phyloP scores from a whole-genome alignment of 495 filamentous ascomycete species.

The Hypomontagnella submonticulosa region DNA sequence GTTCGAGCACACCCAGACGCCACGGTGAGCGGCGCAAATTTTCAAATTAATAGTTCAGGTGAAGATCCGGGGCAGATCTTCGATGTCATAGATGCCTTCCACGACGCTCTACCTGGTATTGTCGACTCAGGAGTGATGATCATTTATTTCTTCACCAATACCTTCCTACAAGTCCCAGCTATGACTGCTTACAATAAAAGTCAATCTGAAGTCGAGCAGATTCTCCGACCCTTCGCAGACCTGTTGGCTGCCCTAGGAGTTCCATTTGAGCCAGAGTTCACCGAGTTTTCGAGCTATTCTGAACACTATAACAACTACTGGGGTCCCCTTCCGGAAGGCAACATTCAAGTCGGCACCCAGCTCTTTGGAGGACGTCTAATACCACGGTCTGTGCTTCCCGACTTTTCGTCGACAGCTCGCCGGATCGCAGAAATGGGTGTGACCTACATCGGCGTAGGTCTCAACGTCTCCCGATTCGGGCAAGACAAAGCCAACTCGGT shows the following conservation, averaged over 20 bases:
- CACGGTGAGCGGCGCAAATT: constrained; percentile 40
- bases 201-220: constrained; percentile 42
- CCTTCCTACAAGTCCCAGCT: constrained; percentile 56
- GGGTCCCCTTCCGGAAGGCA: constrained; percentile 43
- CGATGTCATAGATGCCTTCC: constrained; percentile 53
- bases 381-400: constrained; percentile 58
- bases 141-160: constrained; percentile 59
- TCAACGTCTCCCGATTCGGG: constrained; percentile 52
- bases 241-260: constrained; percentile 41
- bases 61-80: constrained; percentile 52
- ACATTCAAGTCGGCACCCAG: constrained; percentile 56
- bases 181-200: constrained; percentile 51
- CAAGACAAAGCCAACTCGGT: constrained; percentile 63
- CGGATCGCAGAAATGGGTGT: constrained; percentile 60
- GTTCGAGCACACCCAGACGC: constrained; percentile 52
- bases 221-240: constrained; percentile 44
- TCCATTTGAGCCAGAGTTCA: constrained; percentile 37
- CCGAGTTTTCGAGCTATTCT: constrained; percentile 56
- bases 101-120: constrained; percentile 54
- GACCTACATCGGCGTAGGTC: constrained; percentile 52
- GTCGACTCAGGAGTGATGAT: constrained; percentile 65
- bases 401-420: constrained; percentile 58
- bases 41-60: constrained; percentile 37
- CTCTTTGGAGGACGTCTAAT: constrained; percentile 69
- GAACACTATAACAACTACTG: constrained; percentile 57